Base-by-base conservation (phyloP, 2,329 filamentous ascomycete species). In the Ophiostoma quercus region DNA sequence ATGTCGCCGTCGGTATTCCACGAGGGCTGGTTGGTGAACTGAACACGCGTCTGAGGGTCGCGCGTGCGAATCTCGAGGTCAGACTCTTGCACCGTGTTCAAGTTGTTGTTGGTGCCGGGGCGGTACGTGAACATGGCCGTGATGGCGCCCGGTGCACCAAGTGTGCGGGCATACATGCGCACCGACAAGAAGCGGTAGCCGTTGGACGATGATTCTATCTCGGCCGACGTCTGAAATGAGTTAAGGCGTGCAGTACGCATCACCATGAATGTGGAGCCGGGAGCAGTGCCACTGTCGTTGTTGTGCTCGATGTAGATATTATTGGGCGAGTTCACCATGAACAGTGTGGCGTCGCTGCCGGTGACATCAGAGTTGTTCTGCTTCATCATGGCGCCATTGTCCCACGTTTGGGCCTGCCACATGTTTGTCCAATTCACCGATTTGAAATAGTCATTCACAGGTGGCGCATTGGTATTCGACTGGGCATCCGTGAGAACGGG, bases 11-110 rank as follows among this genome's bases (percentile, higher is more conserved):
- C 74, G 12, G 76, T 76, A 74, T 81, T 80, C 70, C 80, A 80
- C 1, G 80, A 75, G 1, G 83, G 83, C 75, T 86, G 84, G 74
- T 85, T 86, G 1, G 83, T 85, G 75, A 84, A 85, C 71, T 80
- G 78, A 32, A 82, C 78, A 68, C 75, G 76, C 41, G 73, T 74
- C 6, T 71, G 71, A 14, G 79, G 78, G 69, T 81, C 79, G 6
- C 43, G 43, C 43, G 43, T 47, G 3, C 43, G 16, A 3, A 47
- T n/a, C 16, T 47, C 19, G n/a, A 47, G 43, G 43, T 47, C 43
- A n/a, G 43, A 47, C 16, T n/a, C 43, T 4, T 47, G 43, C 16
- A 47, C 43, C 7, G 43, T 47, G 16, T 47, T 47, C 19, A 16
- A 3, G 7, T 47, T 47, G 19, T n/a, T 47, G 19, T 47, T 47